phyloP scores from a whole-genome alignment of 2,329 filamentous ascomycete genomes.

The Shiraia sp. region DNA sequence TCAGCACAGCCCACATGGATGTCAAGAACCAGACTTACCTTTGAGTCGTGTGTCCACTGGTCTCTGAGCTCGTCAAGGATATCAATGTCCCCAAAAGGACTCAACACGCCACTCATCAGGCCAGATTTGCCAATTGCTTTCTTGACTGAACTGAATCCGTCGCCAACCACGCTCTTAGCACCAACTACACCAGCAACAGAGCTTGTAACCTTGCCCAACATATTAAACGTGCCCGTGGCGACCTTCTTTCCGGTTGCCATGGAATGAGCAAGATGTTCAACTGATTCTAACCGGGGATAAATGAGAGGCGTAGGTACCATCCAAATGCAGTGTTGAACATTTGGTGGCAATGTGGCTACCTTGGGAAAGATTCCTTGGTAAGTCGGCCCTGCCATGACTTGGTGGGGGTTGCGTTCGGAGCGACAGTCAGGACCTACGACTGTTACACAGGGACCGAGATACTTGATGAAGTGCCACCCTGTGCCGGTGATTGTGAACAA shows the following conservation, averaged over 20 bases:
- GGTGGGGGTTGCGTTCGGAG: slow-evolving; percentile 85
- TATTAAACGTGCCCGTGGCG: slow-evolving; percentile 94
- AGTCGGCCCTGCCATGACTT: slow-evolving; percentile 93
- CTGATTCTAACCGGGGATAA: slow-evolving; percentile 87
- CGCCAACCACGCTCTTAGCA: slow-evolving; percentile 87
- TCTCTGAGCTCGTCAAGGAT: slow-evolving; percentile 92
- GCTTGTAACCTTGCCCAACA: slow-evolving; percentile 91
- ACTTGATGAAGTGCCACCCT: slow-evolving; percentile 99
- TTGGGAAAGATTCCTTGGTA: slow-evolving; percentile 98
- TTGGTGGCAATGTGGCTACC: slow-evolving; percentile 84
- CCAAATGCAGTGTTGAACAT: slow-evolving; percentile 95
- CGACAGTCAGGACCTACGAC: slow-evolving; percentile 89
- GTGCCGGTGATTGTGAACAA: slow-evolving; percentile 97
- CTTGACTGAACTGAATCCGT: slow-evolving; percentile 93
- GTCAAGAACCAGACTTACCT: slow-evolving; percentile 55
- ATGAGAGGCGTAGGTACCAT: slow-evolving; percentile 90
- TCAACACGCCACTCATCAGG: slow-evolving; percentile 92
- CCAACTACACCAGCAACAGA: slow-evolving; percentile 95
- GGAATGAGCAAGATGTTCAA: slow-evolving; percentile 88
- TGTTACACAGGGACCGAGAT: slow-evolving; percentile 85
- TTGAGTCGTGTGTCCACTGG: slow-evolving; percentile 97
- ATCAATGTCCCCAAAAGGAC: slow-evolving; percentile 95
- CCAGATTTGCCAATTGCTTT: slow-evolving; percentile 94
- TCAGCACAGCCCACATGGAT: slow-evolving; percentile 13
- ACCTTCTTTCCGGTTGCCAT: slow-evolving; percentile 95